Evolutionary conservation across 148 eudicot species (phyloP), one percentile per base, ranked within the genome.

Genomic region (Oxyria digyna): DNA sequence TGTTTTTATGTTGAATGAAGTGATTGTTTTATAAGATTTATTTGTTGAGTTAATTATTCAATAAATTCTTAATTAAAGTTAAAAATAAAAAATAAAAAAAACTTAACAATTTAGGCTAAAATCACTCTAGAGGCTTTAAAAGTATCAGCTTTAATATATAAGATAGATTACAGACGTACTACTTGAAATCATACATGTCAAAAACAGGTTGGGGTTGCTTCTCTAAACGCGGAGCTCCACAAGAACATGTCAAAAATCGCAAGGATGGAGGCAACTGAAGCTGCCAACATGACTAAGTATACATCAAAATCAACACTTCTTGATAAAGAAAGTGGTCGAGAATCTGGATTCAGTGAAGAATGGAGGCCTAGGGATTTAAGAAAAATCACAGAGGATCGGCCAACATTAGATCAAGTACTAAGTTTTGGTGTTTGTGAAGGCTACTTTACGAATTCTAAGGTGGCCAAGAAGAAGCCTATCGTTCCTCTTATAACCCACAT

Each of bases 201-300:
- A n/a, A n/a, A 23, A n/a, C 6, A 65, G 68, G 79, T 86, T 68
- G 89, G 87, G 0, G 48, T 88, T 68, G 97, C 96, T 62, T 80
- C 89, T 0, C 70, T 93, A 59, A 86, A 87, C 3, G 98, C 91
- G 0, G 87, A 89, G 76, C 91, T 93, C 48, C 92, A 85, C 72
- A 83, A 82, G 77, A 87, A 80, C 80, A 86, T 89, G 95, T 86
- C 91, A 0, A 89, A 87, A 79, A 70, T 86, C 21, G 96, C 91
- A 0, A 72, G 62, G 41, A 84, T 80, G 3, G 95, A 93, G 81
- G 95, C 86, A 29, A 77, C 18, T 0, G 87, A 76, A 32, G 87
- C 84, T 21, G 83, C 73, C 49, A 78, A 32, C 77, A 45, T 74
- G 72, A 40, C 69, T 72, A 0, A 71, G 69, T 8, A 65, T 42